Evolutionary conservation across 352 stramenopile species (phyloP).

Genomic region (Globisporangium spiculum): DNA sequence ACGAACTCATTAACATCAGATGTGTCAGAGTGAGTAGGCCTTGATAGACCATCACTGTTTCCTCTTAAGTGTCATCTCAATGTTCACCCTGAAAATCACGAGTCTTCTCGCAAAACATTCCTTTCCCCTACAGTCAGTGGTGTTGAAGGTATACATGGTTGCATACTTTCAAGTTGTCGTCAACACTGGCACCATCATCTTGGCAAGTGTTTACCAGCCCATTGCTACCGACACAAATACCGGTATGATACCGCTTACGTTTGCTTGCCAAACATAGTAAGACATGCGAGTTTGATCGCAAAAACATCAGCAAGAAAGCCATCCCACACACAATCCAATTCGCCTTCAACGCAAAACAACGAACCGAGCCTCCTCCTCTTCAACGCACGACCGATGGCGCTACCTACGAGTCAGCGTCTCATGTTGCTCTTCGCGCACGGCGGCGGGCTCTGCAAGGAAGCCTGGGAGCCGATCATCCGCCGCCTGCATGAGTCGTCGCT

Average conservation of each 20-base stretch:
- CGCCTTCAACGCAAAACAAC: neutral
- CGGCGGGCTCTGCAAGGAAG: constrained; percentile 42
- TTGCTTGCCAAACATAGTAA: too few species aligned
- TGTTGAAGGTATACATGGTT: too few species aligned
- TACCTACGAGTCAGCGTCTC: neutral
- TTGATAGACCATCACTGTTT: too few species aligned
- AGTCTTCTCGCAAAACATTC: too few species aligned
- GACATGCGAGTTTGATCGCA: too few species aligned
- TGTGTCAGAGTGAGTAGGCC: too few species aligned
- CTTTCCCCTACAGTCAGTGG: too few species aligned
- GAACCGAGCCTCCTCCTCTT: neutral
- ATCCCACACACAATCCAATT: neutral
- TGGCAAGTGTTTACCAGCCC: neutral
- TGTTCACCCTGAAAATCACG: too few species aligned
- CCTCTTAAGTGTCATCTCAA: too few species aligned
- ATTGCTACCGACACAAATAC: neutral
- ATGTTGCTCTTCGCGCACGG: constrained; percentile 54
- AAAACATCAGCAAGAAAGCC: too few species aligned
- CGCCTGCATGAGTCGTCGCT: constrained; percentile 30
- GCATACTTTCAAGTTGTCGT: too few species aligned
- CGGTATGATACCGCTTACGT: neutral
- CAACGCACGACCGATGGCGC: neutral
- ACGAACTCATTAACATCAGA: too few species aligned
- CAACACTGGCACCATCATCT: neutral
- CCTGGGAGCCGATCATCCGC: constrained; percentile 44